phyloP scores from a whole-genome alignment of 2,329 filamentous ascomycete genomes.

The Arthrobotrys megalospora region DNA sequence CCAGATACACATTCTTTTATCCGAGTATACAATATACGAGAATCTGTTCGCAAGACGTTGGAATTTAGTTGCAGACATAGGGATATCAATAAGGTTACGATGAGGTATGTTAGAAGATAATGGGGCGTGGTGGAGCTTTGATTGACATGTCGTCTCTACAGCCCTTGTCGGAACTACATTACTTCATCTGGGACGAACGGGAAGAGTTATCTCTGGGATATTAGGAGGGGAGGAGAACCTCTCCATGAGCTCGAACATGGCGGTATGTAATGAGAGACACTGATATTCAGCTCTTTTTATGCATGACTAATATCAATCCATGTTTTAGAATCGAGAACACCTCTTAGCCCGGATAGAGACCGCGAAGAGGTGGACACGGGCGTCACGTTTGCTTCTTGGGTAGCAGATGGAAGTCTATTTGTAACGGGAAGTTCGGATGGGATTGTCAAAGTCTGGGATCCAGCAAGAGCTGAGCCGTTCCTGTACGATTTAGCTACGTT shows the following conservation, averaged over 20 bases:
- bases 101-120: constrained; percentile 59
- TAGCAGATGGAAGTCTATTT: constrained; percentile 41
- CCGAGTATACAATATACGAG: constrained; percentile 48
- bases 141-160: constrained; percentile 38
- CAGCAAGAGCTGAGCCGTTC: constrained; percentile 61
- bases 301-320: constrained; percentile 26
- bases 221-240: constrained; percentile 34
- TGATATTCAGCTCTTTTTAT: neutral
- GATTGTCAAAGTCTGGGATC: constrained; percentile 64
- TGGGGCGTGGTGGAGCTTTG: neutral
- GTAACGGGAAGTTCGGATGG: constrained; percentile 64
- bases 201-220: constrained; percentile 63
- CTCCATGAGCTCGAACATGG: constrained; percentile 62
- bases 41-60: constrained; percentile 23
- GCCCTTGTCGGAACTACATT: constrained; percentile 62
- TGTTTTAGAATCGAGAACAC: constrained; percentile 48
- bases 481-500: constrained; percentile 62
- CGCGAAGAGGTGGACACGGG: constrained; percentile 63
- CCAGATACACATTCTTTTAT: constrained; percentile 52
- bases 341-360: constrained; percentile 48
- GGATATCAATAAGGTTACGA: constrained; percentile 64
- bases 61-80: constrained; percentile 61
- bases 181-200: constrained; percentile 63
- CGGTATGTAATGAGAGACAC: constrained; percentile 39
- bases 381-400: constrained; percentile 63